Evolutionary conservation across 805 yeast species (phyloP).

Genomic region (Grigorovia transvaalensis): DNA sequence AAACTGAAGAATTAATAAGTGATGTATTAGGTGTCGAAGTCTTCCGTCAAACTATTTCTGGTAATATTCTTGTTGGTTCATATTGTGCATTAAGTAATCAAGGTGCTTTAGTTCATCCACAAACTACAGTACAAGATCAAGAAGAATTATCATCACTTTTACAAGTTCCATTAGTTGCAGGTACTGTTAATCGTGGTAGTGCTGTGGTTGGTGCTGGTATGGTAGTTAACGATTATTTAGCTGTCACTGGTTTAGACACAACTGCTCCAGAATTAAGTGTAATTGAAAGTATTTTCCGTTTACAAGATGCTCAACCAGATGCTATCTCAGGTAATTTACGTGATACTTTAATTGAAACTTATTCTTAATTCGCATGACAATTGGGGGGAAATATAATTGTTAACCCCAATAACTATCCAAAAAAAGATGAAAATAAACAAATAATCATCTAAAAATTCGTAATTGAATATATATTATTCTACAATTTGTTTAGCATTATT

Average conservation of each 20-base stretch:
- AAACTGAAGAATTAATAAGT: slow-evolving; percentile 95
- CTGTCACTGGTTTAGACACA: slow-evolving; percentile 94
- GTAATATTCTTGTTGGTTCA: slow-evolving; percentile 94
- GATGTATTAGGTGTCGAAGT: slow-evolving; percentile 98
- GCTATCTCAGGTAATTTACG: slow-evolving; percentile 75
- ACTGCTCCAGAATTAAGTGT: slow-evolving; percentile 98
- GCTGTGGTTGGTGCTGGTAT: slow-evolving; percentile 97
- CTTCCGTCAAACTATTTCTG: slow-evolving; percentile 97
- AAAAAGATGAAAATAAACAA: no score
- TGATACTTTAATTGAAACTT: slow-evolving; percentile 87
- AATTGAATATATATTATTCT: no score
- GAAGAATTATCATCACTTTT: slow-evolving; percentile 91
- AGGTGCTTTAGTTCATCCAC: slow-evolving; percentile 98
- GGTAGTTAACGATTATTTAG: slow-evolving; percentile 97
- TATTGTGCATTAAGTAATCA: slow-evolving; percentile 92
- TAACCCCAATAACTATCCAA: no score
- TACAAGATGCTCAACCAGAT: slow-evolving; percentile 86
- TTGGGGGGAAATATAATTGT: no score
- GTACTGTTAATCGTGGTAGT: slow-evolving; percentile 96
- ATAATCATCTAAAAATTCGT: no score
- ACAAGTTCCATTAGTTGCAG: slow-evolving; percentile 97
- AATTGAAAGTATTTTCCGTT: slow-evolving; percentile 88
- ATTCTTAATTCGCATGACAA: slow-evolving; percentile 38
- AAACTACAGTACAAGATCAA: slow-evolving; percentile 93
- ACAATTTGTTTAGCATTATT: no score